phyloP scores from a whole-genome alignment of 768 basidiomycete species.

The Neoboletus brunneissimus region DNA sequence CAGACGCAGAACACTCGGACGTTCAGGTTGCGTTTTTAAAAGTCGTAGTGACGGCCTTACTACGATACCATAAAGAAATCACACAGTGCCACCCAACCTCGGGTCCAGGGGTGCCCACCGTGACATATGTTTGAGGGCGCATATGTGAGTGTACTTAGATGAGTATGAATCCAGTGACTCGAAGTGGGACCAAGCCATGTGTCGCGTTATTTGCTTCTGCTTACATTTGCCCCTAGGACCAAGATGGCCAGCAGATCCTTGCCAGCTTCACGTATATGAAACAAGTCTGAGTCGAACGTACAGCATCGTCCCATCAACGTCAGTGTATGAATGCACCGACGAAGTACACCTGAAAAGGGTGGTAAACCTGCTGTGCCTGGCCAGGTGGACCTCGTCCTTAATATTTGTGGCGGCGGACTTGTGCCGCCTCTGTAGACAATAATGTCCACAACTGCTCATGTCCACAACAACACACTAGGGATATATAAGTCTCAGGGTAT shows the following conservation, averaged over 20 bases:
- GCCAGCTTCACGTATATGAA: background rate
- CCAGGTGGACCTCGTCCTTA: background rate
- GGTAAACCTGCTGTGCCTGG: background rate
- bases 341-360: conserved; percentile 10
- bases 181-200: too few species aligned
- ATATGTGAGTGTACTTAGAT: too few species aligned
- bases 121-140: too few species aligned
- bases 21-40: too few species aligned
- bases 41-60: too few species aligned
- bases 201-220: conserved; percentile 17
- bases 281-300: background rate
- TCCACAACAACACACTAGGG: conserved; percentile 3
- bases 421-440: conserved; percentile 8
- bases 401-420: conserved; percentile 9
- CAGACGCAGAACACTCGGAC: too few species aligned
- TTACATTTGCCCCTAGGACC: conserved; percentile 5
- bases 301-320: background rate
- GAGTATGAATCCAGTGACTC: too few species aligned
- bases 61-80: too few species aligned
- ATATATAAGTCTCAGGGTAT: too few species aligned
- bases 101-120: too few species aligned
- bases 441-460: conserved; percentile 8
- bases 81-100: too few species aligned
- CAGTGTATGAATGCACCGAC: background rate
- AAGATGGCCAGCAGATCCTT: background rate